Evolutionary conservation across 2,329 filamentous ascomycete genomes (phyloP).

Genomic region (Clonostachys chloroleuca): DNA sequence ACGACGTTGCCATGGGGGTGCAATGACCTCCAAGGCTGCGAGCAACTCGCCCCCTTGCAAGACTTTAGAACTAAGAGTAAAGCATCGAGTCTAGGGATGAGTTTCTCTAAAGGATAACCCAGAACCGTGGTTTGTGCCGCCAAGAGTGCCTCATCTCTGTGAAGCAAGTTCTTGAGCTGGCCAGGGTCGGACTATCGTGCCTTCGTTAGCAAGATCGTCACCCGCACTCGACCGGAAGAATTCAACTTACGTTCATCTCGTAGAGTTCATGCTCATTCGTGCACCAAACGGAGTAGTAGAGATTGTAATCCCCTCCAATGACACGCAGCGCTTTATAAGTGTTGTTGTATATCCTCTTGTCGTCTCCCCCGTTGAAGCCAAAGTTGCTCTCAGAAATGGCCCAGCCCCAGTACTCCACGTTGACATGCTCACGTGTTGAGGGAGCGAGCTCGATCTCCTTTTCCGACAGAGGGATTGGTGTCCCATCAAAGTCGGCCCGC

Average conservation of each 20-base stretch:
- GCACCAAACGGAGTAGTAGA: slow-evolving; percentile 64
- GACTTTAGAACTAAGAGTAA: slow-evolving; percentile 57
- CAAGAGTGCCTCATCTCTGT: slow-evolving; percentile 8
- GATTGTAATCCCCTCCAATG: slow-evolving; percentile 38
- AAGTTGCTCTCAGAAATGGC: slow-evolving; percentile 19
- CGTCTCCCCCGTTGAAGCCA: slow-evolving; percentile 9
- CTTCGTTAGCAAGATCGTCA: slow-evolving; percentile 21
- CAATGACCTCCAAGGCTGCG: slow-evolving; percentile 48
- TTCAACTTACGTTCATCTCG: slow-evolving; percentile 36
- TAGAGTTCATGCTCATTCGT: slow-evolving; percentile 62
- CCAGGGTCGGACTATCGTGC: not conserved
- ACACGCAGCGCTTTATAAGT: slow-evolving; percentile 42
- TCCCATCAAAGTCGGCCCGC: slow-evolving; percentile 8
- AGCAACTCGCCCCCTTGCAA: slow-evolving; percentile 47
- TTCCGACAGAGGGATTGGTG: slow-evolving; percentile 35
- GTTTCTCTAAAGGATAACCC: slow-evolving; percentile 13
- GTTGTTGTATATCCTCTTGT: slow-evolving; percentile 49
- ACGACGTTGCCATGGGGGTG: slow-evolving; percentile 35
- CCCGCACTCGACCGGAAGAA: slow-evolving; percentile 28
- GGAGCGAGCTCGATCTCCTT: slow-evolving; percentile 49
- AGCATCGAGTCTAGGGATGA: slow-evolving; percentile 50
- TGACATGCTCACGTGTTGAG: slow-evolving; percentile 48
- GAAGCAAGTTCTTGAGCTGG: not conserved
- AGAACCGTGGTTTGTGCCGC: slow-evolving; percentile 20
- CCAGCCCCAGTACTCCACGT: slow-evolving; percentile 48